Base-by-base conservation (phyloP, 768 basidiomycete genomes). In the Tulasnella sp. region DNA sequence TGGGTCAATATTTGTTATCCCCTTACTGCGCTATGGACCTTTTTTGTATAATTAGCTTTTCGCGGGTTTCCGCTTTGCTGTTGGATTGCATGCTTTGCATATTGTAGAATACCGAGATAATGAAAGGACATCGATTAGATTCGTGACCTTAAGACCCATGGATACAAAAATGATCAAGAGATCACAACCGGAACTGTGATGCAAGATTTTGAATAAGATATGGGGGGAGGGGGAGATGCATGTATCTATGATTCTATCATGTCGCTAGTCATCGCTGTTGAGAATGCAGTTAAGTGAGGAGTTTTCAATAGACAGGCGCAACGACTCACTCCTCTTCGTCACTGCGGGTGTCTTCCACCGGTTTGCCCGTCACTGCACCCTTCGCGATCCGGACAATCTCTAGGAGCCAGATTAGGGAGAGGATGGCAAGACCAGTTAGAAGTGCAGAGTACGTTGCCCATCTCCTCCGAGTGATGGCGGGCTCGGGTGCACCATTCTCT, bases 341-440 rank as follows among this genome's bases (percentile, higher is more conserved):
- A 82, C 94, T 96, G 79, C 96, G 88, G 29, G 87, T 88, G 80
- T 98, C 97, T 40, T 93, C 90, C 2, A 95, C 96, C 11, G 90
- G 92, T 55, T 88, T 85, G 0, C 93, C 93, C 13, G 85, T 86
- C 23, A 96, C 85, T 44, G 96, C 96, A 37, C 90, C 87, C 84
- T 89, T 94, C n/a, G 93, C 93, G 32, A 98, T 88, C 39, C 90
- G 88, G 80, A 90, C 90, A 80, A 97, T 96, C 90, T 93, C 91
- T 81, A 86, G 86, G 83, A 95, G 94, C 97, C 97, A 98, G 39
- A 94, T 83, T 18, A 89, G 84, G 83, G 95, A 93, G 40, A 87
- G 79, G 3, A 84, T 74, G 75, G 84, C 83, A 9, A 87, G 81
- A n/a, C 82, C 73, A 15, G 73, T 48, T 15, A 86, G 79, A 26